Conservation (phyloP, 2,329 filamentous ascomycete genomes). For the Cordyceps militaris region DNA sequence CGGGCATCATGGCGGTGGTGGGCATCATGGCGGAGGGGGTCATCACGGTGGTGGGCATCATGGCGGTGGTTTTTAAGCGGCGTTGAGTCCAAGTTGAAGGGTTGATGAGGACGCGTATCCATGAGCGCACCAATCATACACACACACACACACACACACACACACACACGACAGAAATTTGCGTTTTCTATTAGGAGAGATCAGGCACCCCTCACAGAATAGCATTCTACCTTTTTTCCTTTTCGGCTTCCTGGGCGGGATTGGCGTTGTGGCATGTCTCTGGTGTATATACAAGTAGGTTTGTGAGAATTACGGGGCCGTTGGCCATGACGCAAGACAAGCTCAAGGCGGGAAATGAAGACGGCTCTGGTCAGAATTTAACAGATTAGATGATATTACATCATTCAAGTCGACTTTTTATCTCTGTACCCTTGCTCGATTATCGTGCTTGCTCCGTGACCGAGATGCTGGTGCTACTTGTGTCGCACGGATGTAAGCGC, state of each 20-base stretch:
- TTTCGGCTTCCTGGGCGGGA: not conserved
- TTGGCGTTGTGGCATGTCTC: not conserved
- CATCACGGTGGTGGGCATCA: not conserved
- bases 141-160: too few species aligned
- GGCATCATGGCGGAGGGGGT: not conserved
- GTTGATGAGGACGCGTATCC: too few species aligned
- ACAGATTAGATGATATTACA: not conserved
- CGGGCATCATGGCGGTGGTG: not conserved
- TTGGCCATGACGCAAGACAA: constrained; percentile 8
- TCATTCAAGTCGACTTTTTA: not conserved
- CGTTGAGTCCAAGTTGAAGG: not conserved
- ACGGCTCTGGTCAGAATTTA: not conserved
- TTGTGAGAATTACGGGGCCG: not conserved
- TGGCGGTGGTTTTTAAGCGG: not conserved
- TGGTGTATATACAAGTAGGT: not conserved
- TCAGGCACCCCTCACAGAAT: too few species aligned
- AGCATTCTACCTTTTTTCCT: not conserved
- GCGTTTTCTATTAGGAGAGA: too few species aligned
- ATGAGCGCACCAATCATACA: too few species aligned
- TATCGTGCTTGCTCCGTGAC: not conserved
- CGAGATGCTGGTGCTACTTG: not conserved
- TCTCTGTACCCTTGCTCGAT: not conserved
- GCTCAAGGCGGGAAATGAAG: not conserved
- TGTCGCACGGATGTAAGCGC: too few species aligned
- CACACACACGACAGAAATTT: too few species aligned